Conservation (phyloP, 306 rosid genomes). For the Glycine soja region DNA sequence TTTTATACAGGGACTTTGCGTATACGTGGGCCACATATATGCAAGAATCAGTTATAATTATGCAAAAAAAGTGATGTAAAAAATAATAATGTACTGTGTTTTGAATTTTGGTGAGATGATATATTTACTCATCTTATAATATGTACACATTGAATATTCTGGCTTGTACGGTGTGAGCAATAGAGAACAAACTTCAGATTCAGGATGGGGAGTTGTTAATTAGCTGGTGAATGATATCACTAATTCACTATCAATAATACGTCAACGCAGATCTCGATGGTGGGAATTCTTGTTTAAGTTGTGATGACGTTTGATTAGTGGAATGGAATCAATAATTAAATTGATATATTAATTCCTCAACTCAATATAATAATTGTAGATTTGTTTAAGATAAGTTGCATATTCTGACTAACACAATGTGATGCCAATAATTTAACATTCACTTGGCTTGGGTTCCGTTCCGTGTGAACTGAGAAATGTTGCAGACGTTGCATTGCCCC, state of each 20-base stretch:
- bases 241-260: not conserved
- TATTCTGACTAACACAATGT: slow-evolving; percentile 15
- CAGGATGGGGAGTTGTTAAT: not conserved
- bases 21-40: not conserved
- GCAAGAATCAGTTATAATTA: slow-evolving; percentile 22
- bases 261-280: slow-evolving; percentile 42
- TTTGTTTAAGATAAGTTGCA: slow-evolving; percentile 27
- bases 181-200: not conserved
- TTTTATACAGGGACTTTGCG: not conserved
- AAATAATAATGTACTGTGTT: not conserved
- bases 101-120: slow-evolving; percentile 29
- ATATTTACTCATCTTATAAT: not conserved
- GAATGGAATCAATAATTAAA: slow-evolving; percentile 15
- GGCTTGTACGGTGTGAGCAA: not conserved
- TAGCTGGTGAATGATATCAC: slow-evolving; percentile 1
- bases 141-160: slow-evolving; percentile 38
- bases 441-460: slow-evolving; percentile 10
- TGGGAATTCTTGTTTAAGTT: slow-evolving; percentile 10
- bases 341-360: slow-evolving; percentile 4
- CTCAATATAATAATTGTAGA: slow-evolving; percentile 38
- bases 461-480: slow-evolving; percentile 17
- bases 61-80: slow-evolving; percentile 8
- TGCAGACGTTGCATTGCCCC: slow-evolving; percentile 22
- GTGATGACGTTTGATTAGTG: slow-evolving; percentile 21
- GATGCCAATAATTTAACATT: not conserved